Conservation (phyloP, 78 protist species). For the Protostelium mycophagum region DNA sequence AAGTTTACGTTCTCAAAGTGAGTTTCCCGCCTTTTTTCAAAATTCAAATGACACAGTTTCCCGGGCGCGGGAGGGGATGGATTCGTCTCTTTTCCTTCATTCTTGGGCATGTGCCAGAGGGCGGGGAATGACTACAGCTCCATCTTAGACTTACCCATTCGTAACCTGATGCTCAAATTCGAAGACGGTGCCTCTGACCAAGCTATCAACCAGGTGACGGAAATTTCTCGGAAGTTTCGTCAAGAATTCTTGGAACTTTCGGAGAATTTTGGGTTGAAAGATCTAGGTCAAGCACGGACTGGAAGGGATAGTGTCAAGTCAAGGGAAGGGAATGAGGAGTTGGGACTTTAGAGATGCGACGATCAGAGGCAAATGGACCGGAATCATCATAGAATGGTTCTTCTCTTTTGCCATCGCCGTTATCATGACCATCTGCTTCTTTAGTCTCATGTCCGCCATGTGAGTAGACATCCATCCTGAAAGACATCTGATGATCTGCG, state of each 20-base stretch:
- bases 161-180: background rate
- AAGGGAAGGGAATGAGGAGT: background rate
- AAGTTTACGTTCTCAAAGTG: background rate
- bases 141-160: background rate
- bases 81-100: background rate
- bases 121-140: background rate
- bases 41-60: no score
- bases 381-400: conserved; percentile 52
- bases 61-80: background rate
- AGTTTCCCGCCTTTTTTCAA: no score
- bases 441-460: conserved; percentile 73
- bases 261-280: no score
- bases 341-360: conserved; percentile 17
- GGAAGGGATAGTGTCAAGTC: background rate
- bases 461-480: background rate
- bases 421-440: conserved; percentile 84
- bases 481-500: background rate
- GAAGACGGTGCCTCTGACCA: background rate
- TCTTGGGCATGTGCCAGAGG: no score
- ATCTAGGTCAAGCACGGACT: background rate
- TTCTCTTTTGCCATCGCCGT: conserved; percentile 71
- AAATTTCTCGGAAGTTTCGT: no score
- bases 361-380: conserved; percentile 23
- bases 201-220: background rate
- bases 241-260: background rate